A percentile compares a stretch with the other conserved stretches of the same genome.
phyloP scores from a whole-genome alignment of 2,329 filamentous ascomycete species.

The Conoideocrella luteorostrata region DNA sequence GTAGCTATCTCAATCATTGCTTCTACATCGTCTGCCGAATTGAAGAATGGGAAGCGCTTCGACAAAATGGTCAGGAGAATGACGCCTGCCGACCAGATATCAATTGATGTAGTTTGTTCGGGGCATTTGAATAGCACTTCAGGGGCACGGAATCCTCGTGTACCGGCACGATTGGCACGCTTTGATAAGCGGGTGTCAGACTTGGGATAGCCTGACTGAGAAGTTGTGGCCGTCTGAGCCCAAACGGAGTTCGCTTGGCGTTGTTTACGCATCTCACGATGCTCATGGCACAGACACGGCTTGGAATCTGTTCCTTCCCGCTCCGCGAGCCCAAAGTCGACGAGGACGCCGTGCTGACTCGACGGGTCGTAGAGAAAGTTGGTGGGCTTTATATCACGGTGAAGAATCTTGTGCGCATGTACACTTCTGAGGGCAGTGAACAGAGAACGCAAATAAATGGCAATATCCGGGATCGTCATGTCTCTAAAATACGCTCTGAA shows the following conservation, averaged over 20 bases:
- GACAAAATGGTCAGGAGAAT: conserved; percentile 92
- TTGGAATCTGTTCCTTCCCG: conserved; percentile 69
- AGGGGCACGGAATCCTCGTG: conserved; percentile 88
- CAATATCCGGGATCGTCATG: conserved; percentile 80
- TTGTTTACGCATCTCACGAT: conserved; percentile 54
- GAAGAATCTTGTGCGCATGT: conserved; percentile 77
- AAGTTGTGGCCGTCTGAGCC: conserved; percentile 41
- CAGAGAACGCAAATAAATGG: conserved; percentile 81
- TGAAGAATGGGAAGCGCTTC: conserved; percentile 94
- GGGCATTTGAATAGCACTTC: conserved; percentile 98
- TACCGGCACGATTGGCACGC: conserved; percentile 89
- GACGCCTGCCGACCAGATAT: conserved; percentile 96
- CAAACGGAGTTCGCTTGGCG: conserved; percentile 52
- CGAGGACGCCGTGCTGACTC: conserved; percentile 76
- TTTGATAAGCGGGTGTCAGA: conserved; percentile 81
- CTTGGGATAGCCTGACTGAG: conserved; percentile 72
- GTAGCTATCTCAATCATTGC: conserved; percentile 96
- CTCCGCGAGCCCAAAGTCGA: conserved; percentile 98
- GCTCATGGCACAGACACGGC: conserved; percentile 74
- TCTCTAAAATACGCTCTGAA: conserved; percentile 92
- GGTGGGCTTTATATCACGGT: conserved; percentile 95
- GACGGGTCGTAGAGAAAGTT: conserved; percentile 91
- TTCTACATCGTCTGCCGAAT: conserved; percentile 95
- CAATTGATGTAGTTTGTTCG: conserved; percentile 86
- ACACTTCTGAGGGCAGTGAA: conserved; percentile 81